Evolutionary conservation across 1,284 basidiomycete species (phyloP).

Genomic region (Moesziomyces aphidis): DNA sequence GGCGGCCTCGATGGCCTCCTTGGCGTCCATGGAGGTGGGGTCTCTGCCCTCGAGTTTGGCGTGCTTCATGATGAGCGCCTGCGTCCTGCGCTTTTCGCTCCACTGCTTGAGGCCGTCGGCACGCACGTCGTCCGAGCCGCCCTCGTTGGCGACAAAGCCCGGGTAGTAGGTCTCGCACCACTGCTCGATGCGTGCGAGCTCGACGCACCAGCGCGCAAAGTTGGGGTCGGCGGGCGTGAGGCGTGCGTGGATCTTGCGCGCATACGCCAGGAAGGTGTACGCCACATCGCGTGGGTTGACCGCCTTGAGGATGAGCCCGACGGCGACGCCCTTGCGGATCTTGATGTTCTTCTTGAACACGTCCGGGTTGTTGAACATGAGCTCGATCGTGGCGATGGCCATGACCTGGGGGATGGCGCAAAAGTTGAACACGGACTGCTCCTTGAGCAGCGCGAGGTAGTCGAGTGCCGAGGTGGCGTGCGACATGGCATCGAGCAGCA

Average conservation of each 20-base stretch:
- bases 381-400: conserved; percentile 92
- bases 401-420: conserved; percentile 94
- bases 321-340: conserved; percentile 92
- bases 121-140: conserved; percentile 48
- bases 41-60: conserved; percentile 12
- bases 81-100: conserved; percentile 27
- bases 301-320: conserved; percentile 86
- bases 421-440: conserved; percentile 95
- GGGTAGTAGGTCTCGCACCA: conserved; percentile 66
- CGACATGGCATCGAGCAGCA: conserved; percentile 88
- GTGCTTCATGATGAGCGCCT: conserved; percentile 24
- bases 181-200: conserved; percentile 61
- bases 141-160: conserved; percentile 44
- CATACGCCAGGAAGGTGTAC: conserved; percentile 85
- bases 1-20: conserved; percentile 10
- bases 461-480: conserved; percentile 89
- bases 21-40: conserved; percentile 4
- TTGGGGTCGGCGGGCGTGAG: conserved; percentile 85
- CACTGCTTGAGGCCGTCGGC: conserved; percentile 45
- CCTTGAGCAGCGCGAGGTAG: conserved; percentile 86
- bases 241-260: conserved; percentile 84
- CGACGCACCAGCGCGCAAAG: conserved; percentile 70
- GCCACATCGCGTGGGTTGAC: conserved; percentile 93
- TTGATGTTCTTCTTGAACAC: conserved; percentile 93
- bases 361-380: conserved; percentile 92